These are phyloP conservation scores for Aschersonia sp. DNA, from an alignment of 2,329 filamentous ascomycete species.

Conservation along the genomic window DNA sequence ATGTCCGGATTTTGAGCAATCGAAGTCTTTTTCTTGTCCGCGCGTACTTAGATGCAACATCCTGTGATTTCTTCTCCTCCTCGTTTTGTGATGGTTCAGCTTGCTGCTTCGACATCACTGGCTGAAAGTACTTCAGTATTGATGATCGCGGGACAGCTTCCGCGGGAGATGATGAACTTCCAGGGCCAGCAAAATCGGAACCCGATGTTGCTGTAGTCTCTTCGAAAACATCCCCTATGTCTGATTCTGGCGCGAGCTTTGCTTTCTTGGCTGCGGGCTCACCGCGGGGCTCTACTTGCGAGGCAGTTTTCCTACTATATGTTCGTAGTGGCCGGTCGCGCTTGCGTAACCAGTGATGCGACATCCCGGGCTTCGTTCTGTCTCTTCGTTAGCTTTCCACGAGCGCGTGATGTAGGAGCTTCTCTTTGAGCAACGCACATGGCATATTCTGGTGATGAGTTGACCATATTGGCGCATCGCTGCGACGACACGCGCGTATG, in stretches of 20 bases:
- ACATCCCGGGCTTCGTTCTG: conserved; percentile 17
- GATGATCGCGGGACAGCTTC: conserved; percentile 11
- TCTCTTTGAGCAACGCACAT: conserved; percentile 8
- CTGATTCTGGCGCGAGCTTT: conserved; percentile 3
- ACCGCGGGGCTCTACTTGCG: conserved; percentile 10
- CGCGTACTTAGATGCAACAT: neutral
- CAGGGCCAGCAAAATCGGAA: neutral
- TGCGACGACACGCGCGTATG: neutral
- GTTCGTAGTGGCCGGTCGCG: conserved; percentile 22
- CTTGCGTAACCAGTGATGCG: conserved; percentile 9
- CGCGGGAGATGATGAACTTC: neutral
- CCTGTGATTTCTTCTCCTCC: neutral
- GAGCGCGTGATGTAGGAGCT: neutral
- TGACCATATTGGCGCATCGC: conserved; percentile 3
- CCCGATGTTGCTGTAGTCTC: too few relatives aligned
- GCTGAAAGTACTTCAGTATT: conserved; percentile 27
- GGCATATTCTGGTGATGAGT: conserved; percentile 14
- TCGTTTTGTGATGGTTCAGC: conserved; percentile 1
- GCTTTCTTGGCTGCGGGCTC: conserved; percentile 15
- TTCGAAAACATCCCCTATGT: too few relatives aligned
- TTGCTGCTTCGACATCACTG: conserved; percentile 7
- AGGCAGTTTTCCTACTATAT: conserved; percentile 20
- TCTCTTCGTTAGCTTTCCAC: neutral
- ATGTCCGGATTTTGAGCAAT: conserved; percentile 14
- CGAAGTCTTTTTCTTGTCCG: conserved; percentile 11